Evolutionary conservation across 2,329 filamentous ascomycete genomes (phyloP).

Genomic region (Fonsecaea erecta): DNA sequence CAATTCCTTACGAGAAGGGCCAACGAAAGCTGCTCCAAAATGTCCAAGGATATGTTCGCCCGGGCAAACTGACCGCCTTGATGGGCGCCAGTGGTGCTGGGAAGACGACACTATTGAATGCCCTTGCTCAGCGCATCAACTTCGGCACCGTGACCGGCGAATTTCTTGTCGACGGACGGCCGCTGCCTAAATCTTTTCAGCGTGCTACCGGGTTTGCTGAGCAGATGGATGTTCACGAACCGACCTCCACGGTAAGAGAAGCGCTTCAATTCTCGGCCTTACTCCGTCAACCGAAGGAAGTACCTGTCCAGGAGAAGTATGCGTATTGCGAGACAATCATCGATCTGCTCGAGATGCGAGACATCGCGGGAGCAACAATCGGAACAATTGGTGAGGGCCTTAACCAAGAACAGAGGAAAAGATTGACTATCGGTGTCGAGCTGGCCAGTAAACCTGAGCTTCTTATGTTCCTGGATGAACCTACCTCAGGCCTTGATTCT

Average conservation of each 20-base stretch:
- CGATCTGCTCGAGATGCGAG: constrained; percentile 70
- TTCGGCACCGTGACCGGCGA: constrained; percentile 51
- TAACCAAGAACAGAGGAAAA: constrained; percentile 69
- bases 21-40: constrained; percentile 59
- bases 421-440: constrained; percentile 66
- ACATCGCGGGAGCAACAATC: constrained; percentile 68
- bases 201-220: constrained; percentile 61
- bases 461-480: constrained; percentile 67
- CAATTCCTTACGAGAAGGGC: constrained; percentile 53
- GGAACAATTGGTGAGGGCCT: constrained; percentile 64
- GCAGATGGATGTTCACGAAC: constrained; percentile 70
- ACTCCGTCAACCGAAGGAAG: constrained; percentile 64
- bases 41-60: constrained; percentile 74
- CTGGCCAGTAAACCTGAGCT: constrained; percentile 65
- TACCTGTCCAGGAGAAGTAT: constrained; percentile 65
- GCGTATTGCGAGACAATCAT: constrained; percentile 71
- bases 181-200: constrained; percentile 56
- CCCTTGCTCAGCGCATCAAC: constrained; percentile 50
- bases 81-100: constrained; percentile 66
- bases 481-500: constrained; percentile 70
- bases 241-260: constrained; percentile 68
- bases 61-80: constrained; percentile 75
- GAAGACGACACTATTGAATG: constrained; percentile 56
- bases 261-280: constrained; percentile 69
- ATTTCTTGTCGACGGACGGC: constrained; percentile 53